Evolutionary conservation across 306 rosid genomes (phyloP), one percentile per base, ranked within the genome.

Genomic region (Dryas drummondii): DNA sequence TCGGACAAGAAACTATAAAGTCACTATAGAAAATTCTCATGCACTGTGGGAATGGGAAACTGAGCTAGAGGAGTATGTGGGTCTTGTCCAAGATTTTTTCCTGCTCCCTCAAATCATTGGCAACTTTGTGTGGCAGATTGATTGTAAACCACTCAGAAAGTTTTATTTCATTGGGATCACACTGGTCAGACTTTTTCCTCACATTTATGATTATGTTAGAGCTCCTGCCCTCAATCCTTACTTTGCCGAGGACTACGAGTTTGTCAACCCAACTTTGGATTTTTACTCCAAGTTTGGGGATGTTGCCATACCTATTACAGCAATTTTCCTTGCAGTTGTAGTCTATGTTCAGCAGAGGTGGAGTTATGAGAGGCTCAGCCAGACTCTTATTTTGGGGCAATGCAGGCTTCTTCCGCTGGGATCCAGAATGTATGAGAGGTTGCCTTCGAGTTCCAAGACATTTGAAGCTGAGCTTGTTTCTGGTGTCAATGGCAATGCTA

Each of bases 81-180:
- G 97, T 73, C 91, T 94, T 41, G 89, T 94, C 42, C 94, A 94
- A 82, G 97, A 94, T 78, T 91, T 94, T 75, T 91, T 85, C 90
- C 83, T 94, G 80, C 75, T 94, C 44, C 97, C 98, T 57, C 98
- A 94, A 81, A 61, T 94, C 55, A 66, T 90, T 40, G 97, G 97
- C 54, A 94, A 90, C 78, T 56, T 90, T n/a, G 79, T 94, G 59
- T 92, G 99, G 97, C 88, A 94, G 85, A 86, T 92, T 46, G 83
- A 87, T 40, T 79, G 88, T 52, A 85, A 83, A 76, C 97, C 97
- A 19, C 92, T 94, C 47, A 83, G 89, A 73, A 94, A 92, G 76
- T 76, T 91, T 12, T 94, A 94, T 80, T 91, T 87, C 65, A 58
- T 91, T 10, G 96, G 96, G 67, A 90, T 90, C 86, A 91, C 97